phyloP scores from a whole-genome alignment of 352 stramenopile species.

The Saprolegnia parasitica region DNA sequence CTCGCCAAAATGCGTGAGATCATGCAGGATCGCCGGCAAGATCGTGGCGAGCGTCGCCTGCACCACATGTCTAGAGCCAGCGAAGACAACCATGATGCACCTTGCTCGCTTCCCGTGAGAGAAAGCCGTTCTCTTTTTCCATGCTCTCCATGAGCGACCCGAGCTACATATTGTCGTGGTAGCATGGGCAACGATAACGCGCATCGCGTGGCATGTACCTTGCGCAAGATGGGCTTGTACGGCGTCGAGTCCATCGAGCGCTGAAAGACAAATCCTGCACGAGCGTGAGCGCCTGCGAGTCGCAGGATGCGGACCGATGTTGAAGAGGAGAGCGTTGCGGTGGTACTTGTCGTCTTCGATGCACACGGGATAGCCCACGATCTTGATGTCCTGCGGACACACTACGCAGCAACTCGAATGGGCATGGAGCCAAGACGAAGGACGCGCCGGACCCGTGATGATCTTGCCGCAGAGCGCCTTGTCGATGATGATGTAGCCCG shows the following conservation, averaged over 20 bases:
- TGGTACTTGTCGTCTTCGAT: slow-evolving; percentile 89
- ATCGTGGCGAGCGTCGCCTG: slow-evolving; percentile 62
- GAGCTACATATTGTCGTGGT: slow-evolving; percentile 31
- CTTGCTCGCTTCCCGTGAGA: slow-evolving; percentile 35
- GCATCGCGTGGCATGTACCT: slow-evolving; percentile 35
- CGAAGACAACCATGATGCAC: slow-evolving; percentile 32
- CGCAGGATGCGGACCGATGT: slow-evolving; percentile 45
- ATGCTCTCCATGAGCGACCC: slow-evolving; percentile 80
- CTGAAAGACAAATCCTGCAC: slow-evolving; percentile 80
- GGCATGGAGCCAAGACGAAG: not conserved
- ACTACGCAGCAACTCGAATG: slow-evolving; percentile 35
- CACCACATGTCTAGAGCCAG: not conserved
- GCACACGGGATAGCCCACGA: slow-evolving; percentile 81
- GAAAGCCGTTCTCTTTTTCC: slow-evolving; percentile 83
- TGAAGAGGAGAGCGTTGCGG: slow-evolving; percentile 85
- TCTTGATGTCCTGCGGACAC: slow-evolving; percentile 72
- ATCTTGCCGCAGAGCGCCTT: slow-evolving; percentile 84
- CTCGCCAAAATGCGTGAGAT: slow-evolving; percentile 68
- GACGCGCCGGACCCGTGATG: slow-evolving; percentile 51
- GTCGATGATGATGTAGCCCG: slow-evolving; percentile 87
- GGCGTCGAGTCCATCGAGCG: slow-evolving; percentile 63
- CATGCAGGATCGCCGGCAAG: slow-evolving; percentile 61
- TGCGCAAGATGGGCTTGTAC: slow-evolving; percentile 79
- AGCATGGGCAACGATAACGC: not conserved
- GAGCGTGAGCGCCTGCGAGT: not conserved